phyloP scores from a whole-genome alignment of 164 flowering plant species.

The Macadamia integrifolia region DNA sequence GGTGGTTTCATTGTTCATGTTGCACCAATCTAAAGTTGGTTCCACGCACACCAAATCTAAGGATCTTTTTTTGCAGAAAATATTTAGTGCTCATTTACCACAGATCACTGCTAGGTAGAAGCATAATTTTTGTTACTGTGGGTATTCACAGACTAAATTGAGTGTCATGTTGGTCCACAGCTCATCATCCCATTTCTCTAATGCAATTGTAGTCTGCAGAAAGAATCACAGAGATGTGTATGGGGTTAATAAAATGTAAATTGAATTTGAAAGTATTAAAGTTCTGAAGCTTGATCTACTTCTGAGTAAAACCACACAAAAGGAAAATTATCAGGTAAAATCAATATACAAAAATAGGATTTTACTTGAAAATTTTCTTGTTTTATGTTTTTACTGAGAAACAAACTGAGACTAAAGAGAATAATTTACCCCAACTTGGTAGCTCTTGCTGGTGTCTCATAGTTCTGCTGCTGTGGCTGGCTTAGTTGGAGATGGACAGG shows the following conservation, averaged over 20 bases:
- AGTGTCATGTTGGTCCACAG: conserved; percentile 9
- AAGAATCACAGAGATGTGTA: conserved; percentile 1
- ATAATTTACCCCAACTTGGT: conserved; percentile 46
- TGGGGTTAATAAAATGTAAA: conserved; percentile 4
- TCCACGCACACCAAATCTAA: conserved; percentile 6
- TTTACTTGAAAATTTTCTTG: no score
- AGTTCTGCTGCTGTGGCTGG: conserved; percentile 59
- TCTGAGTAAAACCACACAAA: no score
- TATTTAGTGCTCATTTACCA: conserved; percentile 3
- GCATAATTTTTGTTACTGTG: conserved; percentile 10
- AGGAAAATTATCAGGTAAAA: no score
- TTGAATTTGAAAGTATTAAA: conserved; percentile 1
- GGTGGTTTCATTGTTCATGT: conserved; percentile 10
- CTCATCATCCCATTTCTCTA: conserved; percentile 10
- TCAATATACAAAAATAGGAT: no score
- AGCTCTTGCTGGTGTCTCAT: conserved; percentile 32
- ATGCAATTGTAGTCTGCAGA: conserved; percentile 24
- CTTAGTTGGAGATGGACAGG: conserved; percentile 69
- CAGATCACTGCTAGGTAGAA: conserved; percentile 6
- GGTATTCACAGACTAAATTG: neutral
- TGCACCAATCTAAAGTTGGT: conserved; percentile 10
- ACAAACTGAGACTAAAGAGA: no score
- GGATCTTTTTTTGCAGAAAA: conserved; percentile 1
- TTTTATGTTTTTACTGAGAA: no score
- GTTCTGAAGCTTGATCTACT: neutral